Percentiles rank a stretch among this genome's conserved stretches.
phyloP scores from a whole-genome alignment of 164 flowering plant genomes.

The Vitis rotundifolia region DNA sequence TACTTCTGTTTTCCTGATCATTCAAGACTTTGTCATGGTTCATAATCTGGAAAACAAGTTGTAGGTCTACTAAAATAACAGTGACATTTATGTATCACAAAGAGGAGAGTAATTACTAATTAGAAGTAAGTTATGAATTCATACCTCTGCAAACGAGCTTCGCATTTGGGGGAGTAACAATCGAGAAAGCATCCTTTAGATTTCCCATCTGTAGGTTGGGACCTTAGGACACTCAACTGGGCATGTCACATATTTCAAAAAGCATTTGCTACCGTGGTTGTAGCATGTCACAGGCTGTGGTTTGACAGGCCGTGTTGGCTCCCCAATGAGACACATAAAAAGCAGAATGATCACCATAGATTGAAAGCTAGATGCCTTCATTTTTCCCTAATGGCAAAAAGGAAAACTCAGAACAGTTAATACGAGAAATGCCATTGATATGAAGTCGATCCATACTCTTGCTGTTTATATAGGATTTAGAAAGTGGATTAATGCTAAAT shows the following conservation, averaged over 20 bases:
- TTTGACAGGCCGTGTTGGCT: no score
- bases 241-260: conserved; percentile 20
- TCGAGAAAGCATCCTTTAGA: conserved; percentile 36
- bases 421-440: conserved; percentile 4
- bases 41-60: no score
- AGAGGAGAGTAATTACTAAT: no score
- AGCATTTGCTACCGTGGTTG: conserved; percentile 22
- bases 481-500: no score
- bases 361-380: conserved; percentile 13
- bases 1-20: no score
- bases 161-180: conserved; percentile 38
- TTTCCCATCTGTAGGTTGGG: conserved; percentile 20
- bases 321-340: conserved; percentile 2
- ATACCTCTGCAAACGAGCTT: conserved; percentile 39
- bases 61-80: no score
- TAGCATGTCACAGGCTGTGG: conserved; percentile 14
- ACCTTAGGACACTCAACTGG: conserved; percentile 30
- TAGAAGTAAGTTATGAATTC: neutral
- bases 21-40: no score
- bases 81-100: no score
- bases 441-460: neutral
- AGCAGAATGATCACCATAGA: conserved; percentile 9
- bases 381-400: neutral
- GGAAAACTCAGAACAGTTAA: no score
- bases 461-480: no score